Evolutionary conservation across 2,329 filamentous ascomycete genomes (phyloP).

Genomic region (Aspergillus tamarii): DNA sequence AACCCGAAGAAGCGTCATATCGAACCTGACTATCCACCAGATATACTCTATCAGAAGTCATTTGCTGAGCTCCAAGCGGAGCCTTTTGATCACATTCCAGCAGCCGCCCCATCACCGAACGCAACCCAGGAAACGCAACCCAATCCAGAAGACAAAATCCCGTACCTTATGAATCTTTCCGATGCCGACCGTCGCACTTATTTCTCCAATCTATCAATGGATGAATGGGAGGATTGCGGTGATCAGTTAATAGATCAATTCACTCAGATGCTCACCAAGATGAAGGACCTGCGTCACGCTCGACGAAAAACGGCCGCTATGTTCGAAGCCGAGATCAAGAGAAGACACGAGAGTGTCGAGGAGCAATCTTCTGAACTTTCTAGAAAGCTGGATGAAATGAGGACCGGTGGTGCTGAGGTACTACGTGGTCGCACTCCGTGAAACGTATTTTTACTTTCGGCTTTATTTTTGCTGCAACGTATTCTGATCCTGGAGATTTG

Average conservation of each 20-base stretch:
- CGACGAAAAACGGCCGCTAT: constrained; percentile 56
- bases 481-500: constrained; percentile 9
- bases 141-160: constrained; percentile 36
- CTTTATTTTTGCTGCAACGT: not conserved
- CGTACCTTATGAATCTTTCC: constrained; percentile 39
- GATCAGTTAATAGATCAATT: constrained; percentile 64
- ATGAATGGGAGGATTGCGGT: constrained; percentile 65
- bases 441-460: constrained; percentile 3
- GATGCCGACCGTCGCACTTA: constrained; percentile 51
- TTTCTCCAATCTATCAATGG: constrained; percentile 55
- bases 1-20: constrained; percentile 35
- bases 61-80: constrained; percentile 55
- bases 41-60: constrained; percentile 49
- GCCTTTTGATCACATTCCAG: constrained; percentile 50
- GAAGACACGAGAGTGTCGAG: constrained; percentile 55
- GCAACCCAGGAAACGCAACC: constrained; percentile 22
- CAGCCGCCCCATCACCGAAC: constrained; percentile 31
- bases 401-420: constrained; percentile 56
- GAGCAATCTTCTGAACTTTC: constrained; percentile 54
- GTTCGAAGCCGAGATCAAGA: constrained; percentile 60
- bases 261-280: constrained; percentile 51
- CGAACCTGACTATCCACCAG: constrained; percentile 52
- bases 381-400: constrained; percentile 57
- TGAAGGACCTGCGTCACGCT: constrained; percentile 56
- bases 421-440: constrained; percentile 46